Evolutionary conservation across 805 yeast genomes (phyloP).

Genomic region (Sungouiozyma ichnusensis): DNA sequence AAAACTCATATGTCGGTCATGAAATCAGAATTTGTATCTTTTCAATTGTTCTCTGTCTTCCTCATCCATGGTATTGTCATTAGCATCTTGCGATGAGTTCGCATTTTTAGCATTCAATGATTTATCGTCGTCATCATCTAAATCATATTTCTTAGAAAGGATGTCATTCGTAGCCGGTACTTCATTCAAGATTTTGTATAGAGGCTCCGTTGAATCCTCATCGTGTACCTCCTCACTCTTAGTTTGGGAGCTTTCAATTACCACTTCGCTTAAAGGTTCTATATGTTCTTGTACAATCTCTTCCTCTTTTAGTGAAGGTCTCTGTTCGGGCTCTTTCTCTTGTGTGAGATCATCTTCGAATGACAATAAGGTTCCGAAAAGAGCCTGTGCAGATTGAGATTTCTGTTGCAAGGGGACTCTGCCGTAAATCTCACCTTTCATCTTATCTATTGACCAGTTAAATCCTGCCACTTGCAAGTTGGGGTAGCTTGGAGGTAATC

Average conservation of each 20-base stretch:
- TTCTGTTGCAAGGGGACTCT: slow-evolving; percentile 5
- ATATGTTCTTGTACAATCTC: not conserved
- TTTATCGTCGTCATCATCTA: not conserved
- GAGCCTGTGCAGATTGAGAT: slow-evolving; percentile 5
- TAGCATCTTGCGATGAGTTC: too few relatives aligned
- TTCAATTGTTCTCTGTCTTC: slow-evolving; percentile 8
- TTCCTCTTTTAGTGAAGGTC: not conserved
- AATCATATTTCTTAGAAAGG: not conserved
- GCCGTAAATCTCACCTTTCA: slow-evolving; percentile 30
- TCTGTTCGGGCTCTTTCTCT: not conserved
- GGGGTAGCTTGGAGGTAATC: slow-evolving; percentile 79
- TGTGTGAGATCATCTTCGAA: slow-evolving; percentile 11
- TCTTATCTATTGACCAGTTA: slow-evolving; percentile 33
- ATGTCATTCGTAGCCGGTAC: slow-evolving; percentile 3
- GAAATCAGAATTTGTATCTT: slow-evolving; percentile 18
- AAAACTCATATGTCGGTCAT: too few relatives aligned
- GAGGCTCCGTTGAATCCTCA: slow-evolving; percentile 6
- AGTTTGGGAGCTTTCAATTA: not conserved
- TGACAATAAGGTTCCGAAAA: slow-evolving; percentile 27
- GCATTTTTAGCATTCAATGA: too few relatives aligned
- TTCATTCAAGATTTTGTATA: slow-evolving; percentile 17
- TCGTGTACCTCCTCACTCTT: not conserved
- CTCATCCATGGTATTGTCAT: not conserved
- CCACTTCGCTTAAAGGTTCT: not conserved
- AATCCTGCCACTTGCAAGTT: slow-evolving; percentile 47